These are phyloP conservation scores for Gossypium herbaceum DNA, from an alignment of 345 rosid species.

Conservation along the genomic window DNA sequence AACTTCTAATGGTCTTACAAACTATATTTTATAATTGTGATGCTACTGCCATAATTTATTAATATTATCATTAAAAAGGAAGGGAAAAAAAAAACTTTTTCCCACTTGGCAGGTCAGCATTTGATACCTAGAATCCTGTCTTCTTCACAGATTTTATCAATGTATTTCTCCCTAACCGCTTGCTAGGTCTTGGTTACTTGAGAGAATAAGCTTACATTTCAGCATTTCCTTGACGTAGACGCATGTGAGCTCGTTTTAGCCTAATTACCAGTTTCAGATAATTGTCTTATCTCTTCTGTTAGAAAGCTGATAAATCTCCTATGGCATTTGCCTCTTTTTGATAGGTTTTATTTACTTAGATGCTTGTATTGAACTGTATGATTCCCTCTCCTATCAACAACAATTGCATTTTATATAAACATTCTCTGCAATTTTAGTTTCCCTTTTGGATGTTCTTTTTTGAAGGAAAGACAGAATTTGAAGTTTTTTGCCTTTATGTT, in stretches of 20 bases:
- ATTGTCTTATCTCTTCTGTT: neutral
- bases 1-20: neutral
- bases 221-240: neutral
- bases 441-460: neutral
- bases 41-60: neutral
- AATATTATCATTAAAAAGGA: neutral
- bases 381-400: neutral
- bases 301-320: neutral
- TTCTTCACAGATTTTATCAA: slow-evolving; percentile 2
- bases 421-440: neutral
- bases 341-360: neutral
- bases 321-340: neutral
- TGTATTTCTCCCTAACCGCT: neutral
- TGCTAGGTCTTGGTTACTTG: neutral
- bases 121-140: neutral
- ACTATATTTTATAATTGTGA: neutral
- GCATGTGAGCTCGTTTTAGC: neutral
- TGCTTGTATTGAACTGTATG: neutral
- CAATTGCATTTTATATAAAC: neutral
- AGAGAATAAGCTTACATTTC: neutral
- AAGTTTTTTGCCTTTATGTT: neutral
- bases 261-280: neutral
- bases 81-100: neutral
- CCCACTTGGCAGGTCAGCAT: neutral
- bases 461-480: neutral